Evolutionary conservation across 768 basidiomycete genomes (phyloP), one percentile per base, ranked within the genome.

Genomic region (Macrolepiota fuliginosa): DNA sequence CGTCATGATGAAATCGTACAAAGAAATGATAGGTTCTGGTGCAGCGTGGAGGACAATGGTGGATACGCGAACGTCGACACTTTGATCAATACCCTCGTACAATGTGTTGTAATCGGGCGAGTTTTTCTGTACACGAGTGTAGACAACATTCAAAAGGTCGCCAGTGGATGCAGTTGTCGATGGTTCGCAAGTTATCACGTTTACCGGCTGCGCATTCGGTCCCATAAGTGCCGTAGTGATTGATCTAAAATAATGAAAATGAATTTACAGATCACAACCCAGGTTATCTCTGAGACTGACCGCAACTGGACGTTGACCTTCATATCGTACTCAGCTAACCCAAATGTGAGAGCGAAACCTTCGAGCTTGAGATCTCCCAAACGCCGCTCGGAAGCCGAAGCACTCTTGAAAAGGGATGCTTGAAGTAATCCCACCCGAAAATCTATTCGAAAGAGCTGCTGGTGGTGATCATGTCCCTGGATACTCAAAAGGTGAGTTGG

Each of bases 1-100:
- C 2, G 91, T 90, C 90, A 99, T 96, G 73, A 99, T 85, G 76
- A 96, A 98, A 75, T 98, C 95, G 74, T 98, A 98, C 22, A 98
- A 74, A 1, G 90, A 82, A 39, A 99, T 77, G 46, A 98, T 88
- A 12, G 96, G 95, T 69, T 94, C 93, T 0, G 97, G 95, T 7
- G 91, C 90, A 2, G 90, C 87, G 59, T 87, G 86, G 73, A 98
- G 88, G 56, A 96, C 83, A 71, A 99, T 87, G 0, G 96, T 97
- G 3, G 96, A 96, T 40, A 98, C 79, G 66, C 86, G 86, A 65
- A 94, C 84, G 67, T 94, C 90, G 61, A 98, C 85, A 62, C 78
- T 90, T 73, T 97, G 96, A 67, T 96, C 91, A 51, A 95, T 86
- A 24, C 90, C 88, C 63, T 94, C 93, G 73, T 91, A 89, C 3